Percentiles rank a stretch among this genome's conserved stretches.
phyloP scores from a whole-genome alignment of 2,329 filamentous ascomycete genomes.

The Botrytis deweyae region DNA sequence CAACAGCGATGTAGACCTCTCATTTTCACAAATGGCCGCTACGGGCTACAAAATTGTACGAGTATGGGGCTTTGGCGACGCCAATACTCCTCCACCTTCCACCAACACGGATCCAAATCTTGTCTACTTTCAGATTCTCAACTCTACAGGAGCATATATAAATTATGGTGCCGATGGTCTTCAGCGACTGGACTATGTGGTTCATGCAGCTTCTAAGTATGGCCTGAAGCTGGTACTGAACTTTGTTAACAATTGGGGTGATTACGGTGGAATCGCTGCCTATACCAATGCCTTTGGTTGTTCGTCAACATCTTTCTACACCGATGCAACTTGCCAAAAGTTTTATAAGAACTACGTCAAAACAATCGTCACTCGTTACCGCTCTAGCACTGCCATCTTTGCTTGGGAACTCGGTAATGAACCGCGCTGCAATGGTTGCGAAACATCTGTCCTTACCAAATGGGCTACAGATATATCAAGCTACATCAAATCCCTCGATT shows the following conservation, averaged over 20 bases:
- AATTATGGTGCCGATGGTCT: slow-evolving; percentile 63
- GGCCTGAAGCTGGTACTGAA: slow-evolving; percentile 62
- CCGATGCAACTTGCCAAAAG: slow-evolving; percentile 49
- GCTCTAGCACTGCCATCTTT: slow-evolving; percentile 57
- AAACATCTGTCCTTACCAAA: slow-evolving; percentile 54
- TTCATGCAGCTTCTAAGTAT: slow-evolving; percentile 56
- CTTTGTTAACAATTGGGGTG: slow-evolving; percentile 68
- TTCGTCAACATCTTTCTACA: slow-evolving; percentile 56
- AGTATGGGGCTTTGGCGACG: slow-evolving; percentile 50
- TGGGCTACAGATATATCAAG: slow-evolving; percentile 58
- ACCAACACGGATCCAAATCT: slow-evolving; percentile 39
- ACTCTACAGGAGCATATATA: slow-evolving; percentile 53
- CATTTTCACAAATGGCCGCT: slow-evolving; percentile 35
- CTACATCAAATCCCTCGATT: slow-evolving; percentile 64
- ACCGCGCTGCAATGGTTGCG: slow-evolving; percentile 61
- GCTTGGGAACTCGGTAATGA: slow-evolving; percentile 70
- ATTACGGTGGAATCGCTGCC: slow-evolving; percentile 62
- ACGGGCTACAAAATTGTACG: slow-evolving; percentile 55
- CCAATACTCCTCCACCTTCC: slow-evolving; percentile 23
- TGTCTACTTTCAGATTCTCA: slow-evolving; percentile 48
- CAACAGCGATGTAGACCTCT: slow-evolving; percentile 53
- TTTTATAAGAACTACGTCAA: slow-evolving; percentile 61
- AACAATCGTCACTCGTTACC: slow-evolving; percentile 59
- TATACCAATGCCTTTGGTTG: slow-evolving; percentile 57
- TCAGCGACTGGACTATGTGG: slow-evolving; percentile 63